phyloP scores from a whole-genome alignment of 768 basidiomycete genomes.

The Mycena alexandri region DNA sequence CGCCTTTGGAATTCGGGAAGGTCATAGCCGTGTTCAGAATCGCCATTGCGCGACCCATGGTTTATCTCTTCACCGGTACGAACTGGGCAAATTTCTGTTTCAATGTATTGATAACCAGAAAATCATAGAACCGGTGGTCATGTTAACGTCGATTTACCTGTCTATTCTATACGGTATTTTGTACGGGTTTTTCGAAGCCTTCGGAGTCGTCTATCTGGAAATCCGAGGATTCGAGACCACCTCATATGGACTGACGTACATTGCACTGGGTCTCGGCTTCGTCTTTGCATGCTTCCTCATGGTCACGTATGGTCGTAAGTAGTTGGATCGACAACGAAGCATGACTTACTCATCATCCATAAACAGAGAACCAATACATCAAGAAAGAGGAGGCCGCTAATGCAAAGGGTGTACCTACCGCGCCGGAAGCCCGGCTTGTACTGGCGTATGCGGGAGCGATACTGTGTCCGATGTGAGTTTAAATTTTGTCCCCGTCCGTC shows the following conservation, averaged over 20 bases:
- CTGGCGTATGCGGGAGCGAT: slow-evolving; percentile 28
- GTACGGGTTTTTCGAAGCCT: slow-evolving; percentile 37
- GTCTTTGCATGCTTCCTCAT: slow-evolving; percentile 21
- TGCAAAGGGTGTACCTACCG: slow-evolving; percentile 21
- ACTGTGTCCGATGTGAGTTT: slow-evolving; percentile 26
- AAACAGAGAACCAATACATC: slow-evolving; percentile 27
- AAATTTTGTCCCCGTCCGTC: neutral
- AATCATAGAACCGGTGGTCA: slow-evolving; percentile 34
- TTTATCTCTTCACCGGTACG: slow-evolving; percentile 35
- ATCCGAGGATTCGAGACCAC: slow-evolving; percentile 30
- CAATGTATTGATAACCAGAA: too few relatives aligned
- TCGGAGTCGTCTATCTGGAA: slow-evolving; percentile 30
- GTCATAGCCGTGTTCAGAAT: slow-evolving; percentile 24
- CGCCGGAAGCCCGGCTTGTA: slow-evolving; percentile 29
- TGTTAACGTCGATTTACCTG: slow-evolving; percentile 34
- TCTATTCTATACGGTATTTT: slow-evolving; percentile 34
- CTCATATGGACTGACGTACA: slow-evolving; percentile 36
- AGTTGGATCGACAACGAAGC: neutral
- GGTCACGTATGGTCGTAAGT: slow-evolving; percentile 28
- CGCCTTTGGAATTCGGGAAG: slow-evolving; percentile 14
- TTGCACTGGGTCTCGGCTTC: slow-evolving; percentile 34
- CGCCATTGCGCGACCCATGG: slow-evolving; percentile 25
- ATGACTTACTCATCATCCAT: too few relatives aligned
- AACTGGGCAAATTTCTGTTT: neutral
- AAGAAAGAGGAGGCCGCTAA: slow-evolving; percentile 11